A percentile compares a stretch with the other conserved stretches of the same genome.
Evolutionary conservation across 176 grass and related monocot genomes (phyloP).

Genomic region (Oryza meridionalis): DNA sequence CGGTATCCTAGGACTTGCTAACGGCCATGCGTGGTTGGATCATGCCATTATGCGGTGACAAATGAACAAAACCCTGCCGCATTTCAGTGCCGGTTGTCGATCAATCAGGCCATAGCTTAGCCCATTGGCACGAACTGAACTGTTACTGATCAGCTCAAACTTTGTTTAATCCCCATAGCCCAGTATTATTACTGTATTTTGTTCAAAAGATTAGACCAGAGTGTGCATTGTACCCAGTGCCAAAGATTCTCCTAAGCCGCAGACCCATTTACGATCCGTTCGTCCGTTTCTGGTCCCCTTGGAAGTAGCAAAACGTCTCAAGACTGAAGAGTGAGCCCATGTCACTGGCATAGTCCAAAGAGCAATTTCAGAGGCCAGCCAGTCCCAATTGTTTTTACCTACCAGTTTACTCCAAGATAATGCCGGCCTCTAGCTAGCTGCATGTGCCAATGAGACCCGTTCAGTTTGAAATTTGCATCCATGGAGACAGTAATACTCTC

Average conservation of each 20-base stretch:
- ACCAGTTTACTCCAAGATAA: not conserved
- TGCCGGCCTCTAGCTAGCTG: not conserved
- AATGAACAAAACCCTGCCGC: not conserved
- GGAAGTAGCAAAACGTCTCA: not conserved
- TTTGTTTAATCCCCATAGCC: not conserved
- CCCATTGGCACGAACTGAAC: not conserved
- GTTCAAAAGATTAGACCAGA: slow-evolving; percentile 2
- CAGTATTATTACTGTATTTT: not conserved
- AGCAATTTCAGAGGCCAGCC: not conserved
- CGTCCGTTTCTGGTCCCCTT: slow-evolving; percentile 10
- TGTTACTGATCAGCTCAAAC: not conserved
- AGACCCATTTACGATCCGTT: slow-evolving; percentile 3
- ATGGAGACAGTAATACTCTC: not conserved
- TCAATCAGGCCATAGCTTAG: not conserved
- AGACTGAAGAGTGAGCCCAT: not conserved
- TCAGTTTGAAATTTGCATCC: slow-evolving; percentile 8
- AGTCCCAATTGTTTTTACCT: slow-evolving; percentile 1
- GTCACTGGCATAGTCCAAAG: not conserved
- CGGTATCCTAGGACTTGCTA: not conserved
- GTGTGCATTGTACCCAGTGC: slow-evolving; percentile 28
- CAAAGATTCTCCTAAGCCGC: slow-evolving; percentile 31
- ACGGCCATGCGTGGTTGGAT: not conserved
- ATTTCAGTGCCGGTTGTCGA: not conserved
- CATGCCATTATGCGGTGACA: not conserved
- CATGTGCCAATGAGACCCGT: not conserved